Evolutionary conservation across 2,329 filamentous ascomycete genomes (phyloP), one percentile per base, ranked within the genome.

Genomic region (Esteya vermicola): DNA sequence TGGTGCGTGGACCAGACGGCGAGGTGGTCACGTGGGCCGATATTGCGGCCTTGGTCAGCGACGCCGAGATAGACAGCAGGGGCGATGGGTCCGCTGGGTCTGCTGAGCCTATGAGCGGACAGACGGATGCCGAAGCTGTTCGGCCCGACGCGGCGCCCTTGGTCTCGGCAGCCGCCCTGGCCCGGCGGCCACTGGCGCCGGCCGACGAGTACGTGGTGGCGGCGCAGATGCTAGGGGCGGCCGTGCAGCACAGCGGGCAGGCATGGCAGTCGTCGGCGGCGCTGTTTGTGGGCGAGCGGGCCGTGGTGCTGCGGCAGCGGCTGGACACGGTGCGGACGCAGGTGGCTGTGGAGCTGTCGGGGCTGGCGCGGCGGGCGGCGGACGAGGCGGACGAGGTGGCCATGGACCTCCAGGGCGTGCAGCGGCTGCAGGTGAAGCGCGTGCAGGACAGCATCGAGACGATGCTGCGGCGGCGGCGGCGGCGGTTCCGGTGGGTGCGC

Each of bases 301-400:
- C 70, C 3, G 70, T 70, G 2, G 61, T 63, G 22, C 68, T 78
- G 9, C 61, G 64, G 34, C 53, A 55, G 21, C 63, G 62, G 25
- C 63, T 75, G 27, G 68, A 68, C 40, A 56, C 48, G 3, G 57
- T 69, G 23, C 64, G 67, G 16, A 54, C 61, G 19, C 62, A 63
- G 18, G 57, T 74, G 13, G 65, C 61, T 3, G 61, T 65, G n/a
- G 68, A 74, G 33, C 57, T 79, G 20, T 70, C 68, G 12, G 64
- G 65, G 9, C 61, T 78, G 51, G 79, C 85, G 16, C 74, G 79
- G 14, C 64, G 67, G 25, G 75, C 79, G 1, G 78, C 79, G 0
- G 83, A 93, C 53, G 78, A 85, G 48, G 85, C 85, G 0, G 85
- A 95, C 50, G 76, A 79, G 45, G 75, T 91, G 22, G 78, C 72